phyloP scores from a whole-genome alignment of 768 basidiomycete genomes.

The Clathrus columnatus region DNA sequence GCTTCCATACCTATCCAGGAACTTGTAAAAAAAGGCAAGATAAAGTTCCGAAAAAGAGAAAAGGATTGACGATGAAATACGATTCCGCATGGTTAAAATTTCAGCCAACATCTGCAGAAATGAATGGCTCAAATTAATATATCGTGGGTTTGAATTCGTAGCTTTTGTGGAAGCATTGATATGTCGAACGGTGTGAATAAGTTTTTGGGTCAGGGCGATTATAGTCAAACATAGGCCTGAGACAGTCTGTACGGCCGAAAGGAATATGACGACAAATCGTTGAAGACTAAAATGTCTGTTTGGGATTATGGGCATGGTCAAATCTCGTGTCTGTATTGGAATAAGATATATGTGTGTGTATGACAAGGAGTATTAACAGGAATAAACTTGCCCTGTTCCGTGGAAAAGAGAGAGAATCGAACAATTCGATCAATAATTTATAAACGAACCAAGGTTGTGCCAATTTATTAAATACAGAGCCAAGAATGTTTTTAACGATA shows the following conservation, averaged over 20 bases:
- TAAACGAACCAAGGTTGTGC: slow-evolving; percentile 91
- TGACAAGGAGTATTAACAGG: slow-evolving; percentile 2
- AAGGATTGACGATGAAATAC: slow-evolving; percentile 39
- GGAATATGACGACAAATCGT: slow-evolving; percentile 53
- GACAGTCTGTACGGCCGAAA: slow-evolving; percentile 65
- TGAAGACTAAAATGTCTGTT: slow-evolving; percentile 33
- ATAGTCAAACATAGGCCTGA: slow-evolving; percentile 54
- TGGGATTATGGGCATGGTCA: slow-evolving; percentile 19
- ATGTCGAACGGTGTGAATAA: slow-evolving; percentile 54
- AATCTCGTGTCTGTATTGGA: slow-evolving; percentile 17
- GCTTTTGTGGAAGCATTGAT: slow-evolving; percentile 33
- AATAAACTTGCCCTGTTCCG: slow-evolving; percentile 15
- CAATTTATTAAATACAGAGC: slow-evolving; percentile 44
- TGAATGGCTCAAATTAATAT: slow-evolving; percentile 31
- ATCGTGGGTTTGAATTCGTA: slow-evolving; percentile 8
- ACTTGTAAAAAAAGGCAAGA: slow-evolving; percentile 38
- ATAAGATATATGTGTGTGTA: slow-evolving; percentile 17
- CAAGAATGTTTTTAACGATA: slow-evolving; percentile 65
- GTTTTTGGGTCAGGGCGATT: slow-evolving; percentile 50
- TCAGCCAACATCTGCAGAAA: slow-evolving; percentile 31
- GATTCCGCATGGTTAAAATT: slow-evolving; percentile 38
- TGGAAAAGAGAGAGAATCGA: slow-evolving; percentile 33
- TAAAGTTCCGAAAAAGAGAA: slow-evolving; percentile 40
- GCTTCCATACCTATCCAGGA: slow-evolving; percentile 47
- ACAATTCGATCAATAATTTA: slow-evolving; percentile 51